Conservation (phyloP, 768 basidiomycete species). For the Strobilomyces dryophilus region DNA sequence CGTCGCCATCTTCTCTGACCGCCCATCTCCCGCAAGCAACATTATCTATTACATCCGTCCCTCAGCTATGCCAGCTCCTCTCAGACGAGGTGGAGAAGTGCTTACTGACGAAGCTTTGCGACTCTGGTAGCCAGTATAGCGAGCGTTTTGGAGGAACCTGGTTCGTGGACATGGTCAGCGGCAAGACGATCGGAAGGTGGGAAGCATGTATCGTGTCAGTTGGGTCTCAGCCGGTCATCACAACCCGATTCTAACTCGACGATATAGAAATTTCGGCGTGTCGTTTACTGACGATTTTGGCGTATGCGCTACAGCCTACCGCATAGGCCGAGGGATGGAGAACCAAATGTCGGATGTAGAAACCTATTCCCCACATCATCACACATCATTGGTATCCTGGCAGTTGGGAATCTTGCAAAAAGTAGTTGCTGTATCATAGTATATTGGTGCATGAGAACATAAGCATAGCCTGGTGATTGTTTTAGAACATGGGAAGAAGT, state of each 20-base stretch:
- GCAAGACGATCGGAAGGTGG: slow-evolving; percentile 67
- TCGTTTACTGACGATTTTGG: slow-evolving; percentile 45
- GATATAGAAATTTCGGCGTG: slow-evolving; percentile 60
- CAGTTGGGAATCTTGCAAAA: slow-evolving; percentile 44
- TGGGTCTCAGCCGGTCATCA: background rate
- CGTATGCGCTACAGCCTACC: slow-evolving; percentile 58
- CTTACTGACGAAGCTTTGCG: slow-evolving; percentile 65
- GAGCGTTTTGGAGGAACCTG: slow-evolving; percentile 54
- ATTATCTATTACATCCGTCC: slow-evolving; percentile 65
- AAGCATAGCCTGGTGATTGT: slow-evolving; percentile 13
- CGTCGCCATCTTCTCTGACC: slow-evolving; percentile 70
- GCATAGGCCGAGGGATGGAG: slow-evolving; percentile 40
- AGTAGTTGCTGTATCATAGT: slow-evolving; percentile 27
- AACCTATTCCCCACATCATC: slow-evolving; percentile 36
- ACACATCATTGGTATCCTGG: slow-evolving; percentile 50
- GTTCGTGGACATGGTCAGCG: slow-evolving; percentile 73
- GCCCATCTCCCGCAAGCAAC: slow-evolving; percentile 81
- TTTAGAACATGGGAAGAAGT: slow-evolving; percentile 7
- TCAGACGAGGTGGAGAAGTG: slow-evolving; percentile 74
- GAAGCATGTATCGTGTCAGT: slow-evolving; percentile 74
- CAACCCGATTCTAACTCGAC: slow-evolving; percentile 4
- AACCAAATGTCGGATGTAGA: slow-evolving; percentile 39
- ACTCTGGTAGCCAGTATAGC: slow-evolving; percentile 55
- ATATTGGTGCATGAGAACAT: slow-evolving; percentile 17
- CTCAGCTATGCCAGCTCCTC: slow-evolving; percentile 71